Evolutionary conservation across 2,329 filamentous ascomycete species (phyloP).

Genomic region (Paecilomyces fulvus): DNA sequence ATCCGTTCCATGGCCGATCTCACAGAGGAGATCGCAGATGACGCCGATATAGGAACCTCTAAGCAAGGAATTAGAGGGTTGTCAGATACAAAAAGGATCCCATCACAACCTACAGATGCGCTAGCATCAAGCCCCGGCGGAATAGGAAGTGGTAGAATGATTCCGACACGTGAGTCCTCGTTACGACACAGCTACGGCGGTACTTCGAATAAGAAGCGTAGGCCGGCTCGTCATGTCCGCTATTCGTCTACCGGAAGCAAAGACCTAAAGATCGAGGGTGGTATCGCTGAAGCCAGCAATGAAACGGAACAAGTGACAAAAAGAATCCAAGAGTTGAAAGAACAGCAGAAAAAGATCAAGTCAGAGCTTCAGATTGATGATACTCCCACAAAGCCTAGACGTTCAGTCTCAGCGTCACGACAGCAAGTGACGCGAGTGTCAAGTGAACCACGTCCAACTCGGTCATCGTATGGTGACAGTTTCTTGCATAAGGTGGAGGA

Average conservation of each 20-base stretch:
- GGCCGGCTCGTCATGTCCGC: conserved; percentile 40
- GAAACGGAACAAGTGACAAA: conserved; percentile 50
- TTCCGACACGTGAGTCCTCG: conserved; percentile 62
- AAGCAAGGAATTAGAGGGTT: conserved; percentile 14
- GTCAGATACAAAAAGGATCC: conserved; percentile 27
- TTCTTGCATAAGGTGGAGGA: conserved; percentile 22
- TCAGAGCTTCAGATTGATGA: conserved; percentile 37
- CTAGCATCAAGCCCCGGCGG: conserved; percentile 23
- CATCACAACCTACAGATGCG: conserved; percentile 18
- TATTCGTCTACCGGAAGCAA: conserved; percentile 30
- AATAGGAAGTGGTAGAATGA: conserved; percentile 44
- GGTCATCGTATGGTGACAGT: conserved; percentile 3
- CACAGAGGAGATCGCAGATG: conserved; percentile 26
- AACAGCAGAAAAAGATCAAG: conserved; percentile 49
- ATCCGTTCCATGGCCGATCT: conserved; percentile 35
- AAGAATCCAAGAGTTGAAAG: conserved; percentile 49
- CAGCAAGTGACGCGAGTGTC: conserved; percentile 9
- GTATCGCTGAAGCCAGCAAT: conserved; percentile 27
- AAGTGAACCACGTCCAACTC: conserved; percentile 11
- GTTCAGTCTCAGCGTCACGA: conserved; percentile 7
- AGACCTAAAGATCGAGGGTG: conserved; percentile 32
- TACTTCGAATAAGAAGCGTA: conserved; percentile 45
- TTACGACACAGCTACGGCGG: conserved; percentile 48
- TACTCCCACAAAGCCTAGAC: conserved; percentile 18
- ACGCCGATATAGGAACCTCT: conserved; percentile 11